Percentiles rank a stretch among this genome's conserved stretches.
Conservation (phyloP, 2,329 filamentous ascomycete genomes). For the Geosmithia putterillii region DNA sequence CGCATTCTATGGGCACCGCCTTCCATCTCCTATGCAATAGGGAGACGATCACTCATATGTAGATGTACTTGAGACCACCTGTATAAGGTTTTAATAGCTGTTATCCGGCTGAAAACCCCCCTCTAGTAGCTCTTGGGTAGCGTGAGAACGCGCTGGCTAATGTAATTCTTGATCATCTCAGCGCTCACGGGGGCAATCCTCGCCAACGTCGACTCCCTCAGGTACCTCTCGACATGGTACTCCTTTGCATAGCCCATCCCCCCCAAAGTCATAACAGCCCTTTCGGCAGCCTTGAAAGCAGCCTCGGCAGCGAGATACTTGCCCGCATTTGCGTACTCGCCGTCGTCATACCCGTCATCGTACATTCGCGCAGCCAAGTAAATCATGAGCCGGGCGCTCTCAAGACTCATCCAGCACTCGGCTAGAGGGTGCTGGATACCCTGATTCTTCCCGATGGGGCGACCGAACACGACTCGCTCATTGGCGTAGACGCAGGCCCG, state of each 20-base stretch:
- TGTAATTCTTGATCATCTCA: conserved; percentile 68
- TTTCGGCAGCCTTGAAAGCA: conserved; percentile 49
- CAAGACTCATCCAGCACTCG: conserved; percentile 51
- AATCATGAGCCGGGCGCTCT: conserved; percentile 50
- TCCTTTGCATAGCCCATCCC: conserved; percentile 54
- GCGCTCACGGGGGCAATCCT: conserved; percentile 51
- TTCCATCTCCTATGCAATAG: no score
- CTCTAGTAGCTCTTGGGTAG: conserved; percentile 53
- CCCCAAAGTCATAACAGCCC: conserved; percentile 44
- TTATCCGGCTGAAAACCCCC: no score
- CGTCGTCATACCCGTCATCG: conserved; percentile 38
- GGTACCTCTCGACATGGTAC: conserved; percentile 53
- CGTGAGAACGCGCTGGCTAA: conserved; percentile 54
- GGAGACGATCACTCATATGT: no score
- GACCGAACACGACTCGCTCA: conserved; percentile 51
- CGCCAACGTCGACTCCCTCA: conserved; percentile 50
- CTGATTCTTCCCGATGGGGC: conserved; percentile 54
- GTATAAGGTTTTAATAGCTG: no score
- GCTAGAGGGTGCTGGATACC: conserved; percentile 53
- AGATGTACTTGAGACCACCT: no score
- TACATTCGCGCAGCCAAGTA: conserved; percentile 54
- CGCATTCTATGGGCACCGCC: no score
- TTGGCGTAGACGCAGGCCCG: conserved; percentile 53
- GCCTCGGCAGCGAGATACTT: conserved; percentile 59
- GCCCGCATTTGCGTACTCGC: conserved; percentile 45